These are phyloP conservation scores for Picea mariana DNA, from an alignment of 83 land plant genomes.

Conservation along the genomic window DNA sequence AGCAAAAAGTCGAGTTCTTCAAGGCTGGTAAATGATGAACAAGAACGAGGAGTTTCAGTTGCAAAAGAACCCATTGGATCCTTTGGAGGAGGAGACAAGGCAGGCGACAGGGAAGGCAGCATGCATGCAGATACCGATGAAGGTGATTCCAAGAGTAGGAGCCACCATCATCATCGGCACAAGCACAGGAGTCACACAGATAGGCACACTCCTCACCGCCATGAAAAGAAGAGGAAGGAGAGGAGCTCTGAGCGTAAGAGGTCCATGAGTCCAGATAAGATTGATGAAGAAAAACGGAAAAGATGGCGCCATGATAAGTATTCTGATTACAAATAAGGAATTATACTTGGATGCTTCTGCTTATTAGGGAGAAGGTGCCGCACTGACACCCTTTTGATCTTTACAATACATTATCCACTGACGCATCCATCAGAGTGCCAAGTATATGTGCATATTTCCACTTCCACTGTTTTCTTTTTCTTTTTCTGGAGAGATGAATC, in stretches of 20 bases:
- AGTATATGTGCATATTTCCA: not conserved
- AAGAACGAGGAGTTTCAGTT: not conserved
- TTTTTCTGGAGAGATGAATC: too few relatives aligned
- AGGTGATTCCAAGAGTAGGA: slow-evolving; percentile 6
- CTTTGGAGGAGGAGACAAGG: not conserved
- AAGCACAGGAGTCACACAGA: slow-evolving; percentile 10
- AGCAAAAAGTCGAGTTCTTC: not conserved
- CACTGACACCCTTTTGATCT: too few relatives aligned
- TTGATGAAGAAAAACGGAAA: too few relatives aligned
- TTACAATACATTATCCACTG: too few relatives aligned
- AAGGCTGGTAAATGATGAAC: not conserved
- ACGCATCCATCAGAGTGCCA: too few relatives aligned
- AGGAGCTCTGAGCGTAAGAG: slow-evolving; percentile 1
- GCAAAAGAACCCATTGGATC: not conserved
- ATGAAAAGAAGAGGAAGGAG: slow-evolving; percentile 4
- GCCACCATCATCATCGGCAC: not conserved
- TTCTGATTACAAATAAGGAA: too few relatives aligned
- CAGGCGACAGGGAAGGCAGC: slow-evolving; percentile 5
- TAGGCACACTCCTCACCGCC: not conserved
- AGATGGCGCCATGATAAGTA: too few relatives aligned
- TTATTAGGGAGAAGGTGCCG: too few relatives aligned
- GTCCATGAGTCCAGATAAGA: too few relatives aligned
- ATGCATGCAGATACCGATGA: not conserved
- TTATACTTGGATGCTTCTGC: too few relatives aligned
- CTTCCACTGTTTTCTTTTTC: not conserved